Percentiles rank a stretch among this genome's conserved stretches.
phyloP scores from a whole-genome alignment of 441 rosid species.

The Adansonia madagascariensis region DNA sequence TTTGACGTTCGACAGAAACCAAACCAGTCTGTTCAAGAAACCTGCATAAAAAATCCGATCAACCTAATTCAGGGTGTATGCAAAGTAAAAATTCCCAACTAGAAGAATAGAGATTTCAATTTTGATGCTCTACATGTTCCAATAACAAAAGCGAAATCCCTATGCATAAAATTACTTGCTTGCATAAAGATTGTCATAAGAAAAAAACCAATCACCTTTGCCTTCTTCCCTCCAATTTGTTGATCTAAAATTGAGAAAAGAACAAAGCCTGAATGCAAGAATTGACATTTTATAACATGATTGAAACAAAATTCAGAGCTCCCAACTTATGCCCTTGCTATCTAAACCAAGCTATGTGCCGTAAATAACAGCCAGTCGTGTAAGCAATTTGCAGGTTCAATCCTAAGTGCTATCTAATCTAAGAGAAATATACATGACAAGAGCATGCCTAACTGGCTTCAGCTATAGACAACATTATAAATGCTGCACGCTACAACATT shows the following conservation, averaged over 20 bases:
- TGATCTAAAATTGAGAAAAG: constrained; percentile 4
- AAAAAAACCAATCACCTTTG: constrained; percentile 12
- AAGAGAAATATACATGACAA: neutral
- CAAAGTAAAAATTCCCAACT: constrained; percentile 19
- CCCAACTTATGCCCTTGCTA: neutral
- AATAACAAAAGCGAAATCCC: constrained; percentile 6
- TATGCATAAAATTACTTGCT: neutral
- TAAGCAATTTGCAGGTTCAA: constrained; percentile 4
- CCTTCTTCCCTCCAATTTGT: no score
- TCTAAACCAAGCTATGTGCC: neutral
- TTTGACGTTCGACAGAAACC: constrained; percentile 78
- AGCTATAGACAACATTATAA: neutral
- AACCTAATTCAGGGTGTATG: constrained; percentile 22
- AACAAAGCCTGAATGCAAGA: neutral
- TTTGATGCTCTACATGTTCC: neutral
- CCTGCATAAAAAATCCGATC: constrained; percentile 53
- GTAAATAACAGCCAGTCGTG: neutral
- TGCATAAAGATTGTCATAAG: neutral
- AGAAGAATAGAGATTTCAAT: constrained; percentile 12
- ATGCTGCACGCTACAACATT: neutral
- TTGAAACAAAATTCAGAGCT: neutral
- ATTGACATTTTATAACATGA: neutral
- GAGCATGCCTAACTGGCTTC: neutral
- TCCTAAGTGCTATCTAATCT: neutral
- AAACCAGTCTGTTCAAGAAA: constrained; percentile 83